These are phyloP conservation scores for Sclerotinia trifoliorum DNA, from an alignment of 2,329 filamentous ascomycete genomes.

Conservation along the genomic window DNA sequence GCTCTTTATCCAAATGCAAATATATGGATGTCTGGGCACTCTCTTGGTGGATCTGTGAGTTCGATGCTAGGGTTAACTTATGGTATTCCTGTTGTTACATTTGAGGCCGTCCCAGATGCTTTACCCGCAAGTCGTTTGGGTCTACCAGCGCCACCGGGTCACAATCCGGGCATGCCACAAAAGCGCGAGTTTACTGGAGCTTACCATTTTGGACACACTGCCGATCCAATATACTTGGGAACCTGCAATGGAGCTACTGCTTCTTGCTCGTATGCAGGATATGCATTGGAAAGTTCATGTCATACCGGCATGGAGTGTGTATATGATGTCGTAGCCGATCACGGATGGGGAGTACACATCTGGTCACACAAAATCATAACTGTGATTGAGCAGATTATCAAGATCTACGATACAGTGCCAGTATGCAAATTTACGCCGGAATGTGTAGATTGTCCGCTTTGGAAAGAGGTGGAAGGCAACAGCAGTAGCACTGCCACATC, in stretches of 20 bases:
- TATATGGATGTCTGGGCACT: constrained; percentile 90
- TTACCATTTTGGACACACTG: constrained; percentile 92
- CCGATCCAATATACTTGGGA: constrained; percentile 92
- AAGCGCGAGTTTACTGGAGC: constrained; percentile 70
- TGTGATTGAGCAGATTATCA: constrained; percentile 84
- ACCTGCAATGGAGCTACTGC: constrained; percentile 89
- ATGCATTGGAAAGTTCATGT: constrained; percentile 90
- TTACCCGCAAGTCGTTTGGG: constrained; percentile 81
- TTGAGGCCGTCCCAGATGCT: constrained; percentile 89
- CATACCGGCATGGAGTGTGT: constrained; percentile 85
- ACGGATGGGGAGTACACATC: constrained; percentile 88
- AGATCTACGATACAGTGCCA: constrained; percentile 78
- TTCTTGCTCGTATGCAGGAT: constrained; percentile 86
- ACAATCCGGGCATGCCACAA: constrained; percentile 69
- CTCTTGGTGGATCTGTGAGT: constrained; percentile 83
- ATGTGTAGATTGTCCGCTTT: constrained; percentile 85
- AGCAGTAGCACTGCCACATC: constrained; percentile 70
- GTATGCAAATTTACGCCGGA: constrained; percentile 72
- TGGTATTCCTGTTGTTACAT: constrained; percentile 85
- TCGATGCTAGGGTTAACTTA: constrained; percentile 90
- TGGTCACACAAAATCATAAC: constrained; percentile 86
- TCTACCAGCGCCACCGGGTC: constrained; percentile 78
- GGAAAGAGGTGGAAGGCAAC: constrained; percentile 78
- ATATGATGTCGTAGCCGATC: constrained; percentile 88
- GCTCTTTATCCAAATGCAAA: constrained; percentile 80